Evolutionary conservation across 2,329 filamentous ascomycete species (phyloP), one percentile per base, ranked within the genome.

Genomic region (Lachnellula hyalina): DNA sequence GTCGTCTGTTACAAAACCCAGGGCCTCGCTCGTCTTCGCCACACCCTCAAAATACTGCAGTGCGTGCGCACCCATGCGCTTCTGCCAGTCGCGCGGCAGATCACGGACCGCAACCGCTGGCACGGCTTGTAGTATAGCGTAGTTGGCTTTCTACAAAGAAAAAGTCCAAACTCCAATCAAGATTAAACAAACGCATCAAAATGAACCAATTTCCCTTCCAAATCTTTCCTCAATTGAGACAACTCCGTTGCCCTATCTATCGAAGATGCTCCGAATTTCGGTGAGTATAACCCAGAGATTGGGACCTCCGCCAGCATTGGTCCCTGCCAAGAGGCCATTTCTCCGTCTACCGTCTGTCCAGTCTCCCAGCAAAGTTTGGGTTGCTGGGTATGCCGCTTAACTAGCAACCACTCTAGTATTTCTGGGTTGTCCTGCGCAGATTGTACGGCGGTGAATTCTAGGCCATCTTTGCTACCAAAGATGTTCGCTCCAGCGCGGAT

Each of bases 321-420:
- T 1, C 49, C 49, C 0, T 41, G 21, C 49, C 49, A 52, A 25
- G 12, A 2, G 8, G 23, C 7, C n/a, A 38, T n/a, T 52, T 36
- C 6, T 6, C 35, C 28, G 5, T 41, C 32, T 11, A 5, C n/a
- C 2, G 5, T 21, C 17, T 19, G 21, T 34, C 8, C 5, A 11
- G 6, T 28, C 15, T 9, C 45, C 11, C 4, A 17, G 2, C 34
- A 17, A 6, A 46, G 28, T 38, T 42, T 46, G 4, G 12, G n/a
- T 19, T 52, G 49, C 15, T 52, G 40, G 3, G 32, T 32, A 25
- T 44, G 40, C 25, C 32, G 49, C n/a, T 23, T 25, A 25, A 52
- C 49, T 7, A 52, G 42, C 28, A 52, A 19, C 49, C 49, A 52
- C 11, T 52, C 25, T 3, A 52, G 15, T 21, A 52, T 52, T 3